These are phyloP conservation scores for Apiotrichum gamsii DNA, from an alignment of 1,284 basidiomycete genomes.

Conservation along the genomic window DNA sequence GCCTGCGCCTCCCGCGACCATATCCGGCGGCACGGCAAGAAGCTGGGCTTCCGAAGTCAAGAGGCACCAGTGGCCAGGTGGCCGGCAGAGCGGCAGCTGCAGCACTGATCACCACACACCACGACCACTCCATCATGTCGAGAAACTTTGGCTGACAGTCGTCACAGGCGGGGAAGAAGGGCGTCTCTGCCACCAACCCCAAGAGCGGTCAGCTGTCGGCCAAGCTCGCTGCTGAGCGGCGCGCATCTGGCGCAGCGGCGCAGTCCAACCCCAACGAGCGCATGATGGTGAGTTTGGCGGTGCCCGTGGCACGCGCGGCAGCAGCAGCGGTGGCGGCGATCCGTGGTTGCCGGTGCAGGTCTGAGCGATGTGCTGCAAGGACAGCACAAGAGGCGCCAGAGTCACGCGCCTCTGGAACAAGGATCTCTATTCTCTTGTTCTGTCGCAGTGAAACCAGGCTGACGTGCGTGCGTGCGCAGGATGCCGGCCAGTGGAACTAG, in stretches of 20 bases:
- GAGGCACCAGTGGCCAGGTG: too few relatives aligned
- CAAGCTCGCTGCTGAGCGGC: constrained; percentile 36
- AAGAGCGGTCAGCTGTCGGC: constrained; percentile 41
- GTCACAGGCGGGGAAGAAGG: constrained; percentile 40
- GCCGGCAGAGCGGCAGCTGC: too few relatives aligned
- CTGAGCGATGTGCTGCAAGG: too few relatives aligned
- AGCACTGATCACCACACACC: too few relatives aligned
- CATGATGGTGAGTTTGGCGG: constrained; percentile 39
- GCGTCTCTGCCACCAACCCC: constrained; percentile 38
- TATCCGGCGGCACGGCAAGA: too few relatives aligned
- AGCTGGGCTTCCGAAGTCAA: too few relatives aligned
- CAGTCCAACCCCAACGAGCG: constrained; percentile 21
- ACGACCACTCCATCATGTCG: too few relatives aligned
- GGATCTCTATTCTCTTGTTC: background rate
- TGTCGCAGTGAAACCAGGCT: background rate
- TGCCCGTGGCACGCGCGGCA: background rate
- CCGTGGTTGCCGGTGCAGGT: too few relatives aligned
- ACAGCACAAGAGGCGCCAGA: too few relatives aligned
- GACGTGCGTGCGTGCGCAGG: constrained; percentile 10
- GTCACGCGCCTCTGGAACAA: too few relatives aligned
- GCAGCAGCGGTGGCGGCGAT: background rate
- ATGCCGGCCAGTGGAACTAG: constrained; percentile 19
- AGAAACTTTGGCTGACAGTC: too few relatives aligned
- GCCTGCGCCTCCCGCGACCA: too few relatives aligned
- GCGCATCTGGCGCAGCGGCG: constrained; percentile 8